A percentile compares a stretch with the other conserved stretches of the same genome.
Evolutionary conservation across 23 red algal genomes (phyloP).

Genomic region (Chondrus crispus): DNA sequence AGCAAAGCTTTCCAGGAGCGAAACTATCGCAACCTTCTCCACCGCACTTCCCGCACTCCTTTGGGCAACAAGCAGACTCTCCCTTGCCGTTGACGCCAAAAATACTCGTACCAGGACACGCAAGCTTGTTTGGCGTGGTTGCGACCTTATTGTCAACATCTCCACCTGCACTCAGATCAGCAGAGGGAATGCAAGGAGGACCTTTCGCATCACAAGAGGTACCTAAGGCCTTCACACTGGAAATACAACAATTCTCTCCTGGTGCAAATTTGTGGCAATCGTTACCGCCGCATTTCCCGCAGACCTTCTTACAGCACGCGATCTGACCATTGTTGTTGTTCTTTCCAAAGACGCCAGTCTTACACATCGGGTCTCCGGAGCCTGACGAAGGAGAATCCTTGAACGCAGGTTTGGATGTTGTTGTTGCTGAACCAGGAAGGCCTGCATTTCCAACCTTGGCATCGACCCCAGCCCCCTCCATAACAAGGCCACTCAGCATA

Average conservation of each 20-base stretch:
- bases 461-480: constrained; percentile 5
- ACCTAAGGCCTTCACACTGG: background rate
- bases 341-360: constrained; percentile 30
- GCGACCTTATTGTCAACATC: background rate
- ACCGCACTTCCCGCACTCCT: constrained; percentile 30
- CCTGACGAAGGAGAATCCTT: background rate
- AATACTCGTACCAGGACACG: constrained; percentile 4
- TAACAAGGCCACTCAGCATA: constrained; percentile 37
- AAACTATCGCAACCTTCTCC: constrained; percentile 11
- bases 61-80: constrained; percentile 5
- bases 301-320: constrained; percentile 34
- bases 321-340: constrained; percentile 21
- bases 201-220: constrained; percentile 24
- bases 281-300: constrained; percentile 43
- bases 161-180: background rate
- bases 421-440: background rate
- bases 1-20: constrained; percentile 11
- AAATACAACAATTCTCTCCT: constrained; percentile 47
- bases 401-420: background rate
- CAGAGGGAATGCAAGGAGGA: constrained; percentile 48
- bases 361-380: constrained; percentile 30
- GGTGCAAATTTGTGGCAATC: constrained; percentile 1
- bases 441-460: background rate
- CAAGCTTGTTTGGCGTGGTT: background rate
- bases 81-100: background rate